phyloP scores from a whole-genome alignment of 176 grass and related monocot genomes.

The Ampelocalamus luodianensis region DNA sequence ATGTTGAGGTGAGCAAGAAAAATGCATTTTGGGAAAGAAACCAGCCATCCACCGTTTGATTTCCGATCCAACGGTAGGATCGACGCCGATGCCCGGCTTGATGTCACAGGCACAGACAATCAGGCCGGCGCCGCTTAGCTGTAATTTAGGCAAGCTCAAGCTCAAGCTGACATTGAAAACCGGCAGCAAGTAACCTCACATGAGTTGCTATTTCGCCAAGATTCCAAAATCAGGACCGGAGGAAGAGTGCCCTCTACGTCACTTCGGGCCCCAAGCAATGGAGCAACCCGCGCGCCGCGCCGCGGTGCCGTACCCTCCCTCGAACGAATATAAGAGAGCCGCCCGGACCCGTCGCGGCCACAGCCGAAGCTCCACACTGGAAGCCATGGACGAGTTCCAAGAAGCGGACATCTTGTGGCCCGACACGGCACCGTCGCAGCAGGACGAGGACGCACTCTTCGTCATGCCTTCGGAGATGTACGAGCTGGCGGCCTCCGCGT shows the following conservation, averaged over 20 bases:
- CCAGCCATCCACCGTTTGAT: background rate
- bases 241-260: conserved; percentile 45
- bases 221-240: conserved; percentile 49
- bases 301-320: conserved; percentile 11
- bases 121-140: conserved; percentile 5
- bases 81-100: background rate
- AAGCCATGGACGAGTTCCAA: conserved; percentile 55
- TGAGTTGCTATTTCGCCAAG: conserved; percentile 31
- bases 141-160: conserved; percentile 13
- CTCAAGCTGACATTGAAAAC: background rate
- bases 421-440: conserved; percentile 18
- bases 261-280: conserved; percentile 40
- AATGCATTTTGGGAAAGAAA: background rate
- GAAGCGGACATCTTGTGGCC: conserved; percentile 60
- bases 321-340: conserved; percentile 20
- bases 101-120: background rate
- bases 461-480: conserved; percentile 1
- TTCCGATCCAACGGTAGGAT: no score
- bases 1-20: background rate
- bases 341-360: background rate
- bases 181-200: conserved; percentile 29
- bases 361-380: background rate
- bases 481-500: conserved; percentile 5
- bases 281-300: conserved; percentile 16
- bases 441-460: background rate